Conservation (phyloP, 352 stramenopile species). For the Phytophthora litchii region DNA sequence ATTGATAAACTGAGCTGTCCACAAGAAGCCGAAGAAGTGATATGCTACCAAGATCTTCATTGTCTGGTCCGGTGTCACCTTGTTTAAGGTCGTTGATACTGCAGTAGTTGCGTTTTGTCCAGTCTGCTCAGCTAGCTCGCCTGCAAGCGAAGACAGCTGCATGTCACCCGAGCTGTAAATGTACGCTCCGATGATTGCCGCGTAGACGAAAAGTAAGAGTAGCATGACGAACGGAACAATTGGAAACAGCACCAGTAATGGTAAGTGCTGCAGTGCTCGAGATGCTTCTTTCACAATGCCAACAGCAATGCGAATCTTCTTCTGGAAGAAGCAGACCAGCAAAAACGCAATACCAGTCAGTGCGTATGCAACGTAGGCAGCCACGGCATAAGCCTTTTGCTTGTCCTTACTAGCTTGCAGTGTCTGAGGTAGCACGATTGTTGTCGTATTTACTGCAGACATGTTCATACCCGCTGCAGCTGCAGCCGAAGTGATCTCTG, state of each 20-base stretch:
- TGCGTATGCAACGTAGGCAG: constrained; percentile 68
- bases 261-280: constrained; percentile 58
- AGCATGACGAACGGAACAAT: constrained; percentile 68
- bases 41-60: constrained; percentile 81
- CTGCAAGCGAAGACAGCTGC: constrained; percentile 42
- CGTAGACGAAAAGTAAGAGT: constrained; percentile 69
- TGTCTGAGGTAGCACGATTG: constrained; percentile 56
- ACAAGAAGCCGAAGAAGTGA: constrained; percentile 96
- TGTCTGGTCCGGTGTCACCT: constrained; percentile 53
- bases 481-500: constrained; percentile 44
- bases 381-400: constrained; percentile 61
- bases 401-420: constrained; percentile 62
- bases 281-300: constrained; percentile 84
- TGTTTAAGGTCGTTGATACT: constrained; percentile 38
- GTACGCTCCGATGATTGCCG: constrained; percentile 60
- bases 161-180: constrained; percentile 72
- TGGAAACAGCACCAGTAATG: constrained; percentile 72
- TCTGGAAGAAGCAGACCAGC: constrained; percentile 86
- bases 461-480: constrained; percentile 46
- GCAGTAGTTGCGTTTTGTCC: constrained; percentile 13
- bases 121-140: constrained; percentile 11
- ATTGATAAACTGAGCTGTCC: constrained; percentile 96
- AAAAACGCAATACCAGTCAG: constrained; percentile 67
- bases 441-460: constrained; percentile 7
- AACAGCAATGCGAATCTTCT: constrained; percentile 77